Evolutionary conservation across 306 rosid species (phyloP), one percentile per base, ranked within the genome.

Genomic region (Trifolium repens): DNA sequence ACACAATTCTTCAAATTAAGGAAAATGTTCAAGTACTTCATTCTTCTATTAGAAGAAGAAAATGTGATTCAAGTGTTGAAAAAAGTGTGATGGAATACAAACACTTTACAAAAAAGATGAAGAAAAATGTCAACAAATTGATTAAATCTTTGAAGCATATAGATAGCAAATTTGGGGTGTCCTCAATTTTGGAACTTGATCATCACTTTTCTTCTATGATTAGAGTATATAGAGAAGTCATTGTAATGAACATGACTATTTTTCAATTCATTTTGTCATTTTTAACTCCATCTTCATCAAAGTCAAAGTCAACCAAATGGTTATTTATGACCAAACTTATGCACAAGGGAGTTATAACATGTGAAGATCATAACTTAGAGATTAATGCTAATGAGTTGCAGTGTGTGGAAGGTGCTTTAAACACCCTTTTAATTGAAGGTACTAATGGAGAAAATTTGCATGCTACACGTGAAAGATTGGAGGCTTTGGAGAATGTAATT

Each of bases 261-360:
- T 43, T 67, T 47, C 72, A 67, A 43, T 7, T 67, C 55, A 67
- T 67, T 22, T 67, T 67, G 22, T 67, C 72, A 43, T 67, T 67
- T 8, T 43, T 67, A 12, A 24, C 8, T 24, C 7, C 24, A 5
- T 67, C 72, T 12, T 67, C 22, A 8, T 43, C 72, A 67, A 67
- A 67, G 19, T 66, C 37, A 66, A 66, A 11, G 19, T 14, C 39
- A 12, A 22, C 37, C 0, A 67, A 67, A 43, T 67, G 72, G 72
- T 43, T 43, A 0, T 4, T 42, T 2, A 12, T 43, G 7, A 1
- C 22, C 7, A 67, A 67, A 22, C 0, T 67, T 7, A 7, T 67
- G 53, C 72, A 67, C 37, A 67, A 43, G 17, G 72, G 72, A 9
- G 39, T 22, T 9, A 13, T 67, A 43, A 43, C 55, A 22, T 67